phyloP scores from a whole-genome alignment of 2,329 filamentous ascomycete species.

The Hymenoscyphus salicellus region DNA sequence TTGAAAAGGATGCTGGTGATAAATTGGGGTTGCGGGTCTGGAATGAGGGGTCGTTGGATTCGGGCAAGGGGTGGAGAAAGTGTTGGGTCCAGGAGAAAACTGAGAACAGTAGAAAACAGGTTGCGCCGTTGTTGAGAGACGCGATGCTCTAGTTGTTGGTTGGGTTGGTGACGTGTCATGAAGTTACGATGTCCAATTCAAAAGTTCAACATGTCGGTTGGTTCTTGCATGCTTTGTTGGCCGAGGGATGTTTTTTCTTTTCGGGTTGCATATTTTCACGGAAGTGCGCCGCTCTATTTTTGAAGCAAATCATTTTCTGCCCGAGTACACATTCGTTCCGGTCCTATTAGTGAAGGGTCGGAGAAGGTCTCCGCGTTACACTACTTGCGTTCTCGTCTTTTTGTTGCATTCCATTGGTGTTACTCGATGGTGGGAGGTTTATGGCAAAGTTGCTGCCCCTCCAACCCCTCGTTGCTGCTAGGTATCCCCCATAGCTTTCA shows the following conservation, averaged over 20 bases:
- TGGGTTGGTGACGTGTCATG: neutral
- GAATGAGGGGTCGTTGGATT: conserved; percentile 47
- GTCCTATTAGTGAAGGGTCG: neutral
- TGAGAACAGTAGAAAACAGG: conserved; percentile 63
- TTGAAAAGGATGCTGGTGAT: conserved; percentile 46
- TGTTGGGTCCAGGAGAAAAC: conserved; percentile 67
- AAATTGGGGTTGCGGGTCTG: conserved; percentile 57
- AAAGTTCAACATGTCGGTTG: neutral
- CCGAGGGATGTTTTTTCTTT: neutral
- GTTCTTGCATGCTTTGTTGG: neutral
- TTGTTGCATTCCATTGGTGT: neutral
- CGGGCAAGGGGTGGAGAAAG: conserved; percentile 46
- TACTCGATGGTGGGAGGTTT: neutral
- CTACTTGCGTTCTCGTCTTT: neutral
- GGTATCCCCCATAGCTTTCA: too few species aligned
- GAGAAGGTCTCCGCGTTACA: neutral
- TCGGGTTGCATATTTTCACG: neutral
- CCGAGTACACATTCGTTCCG: neutral
- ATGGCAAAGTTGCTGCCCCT: neutral
- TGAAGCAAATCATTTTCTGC: neutral
- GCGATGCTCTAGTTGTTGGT: conserved; percentile 28
- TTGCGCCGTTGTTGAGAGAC: conserved; percentile 64
- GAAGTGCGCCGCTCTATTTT: neutral
- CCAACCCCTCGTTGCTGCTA: neutral
- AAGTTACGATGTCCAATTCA: conserved; percentile 2